Base-by-base conservation (phyloP, 2,329 filamentous ascomycete species). In the Xylariomycetidae sp. region DNA sequence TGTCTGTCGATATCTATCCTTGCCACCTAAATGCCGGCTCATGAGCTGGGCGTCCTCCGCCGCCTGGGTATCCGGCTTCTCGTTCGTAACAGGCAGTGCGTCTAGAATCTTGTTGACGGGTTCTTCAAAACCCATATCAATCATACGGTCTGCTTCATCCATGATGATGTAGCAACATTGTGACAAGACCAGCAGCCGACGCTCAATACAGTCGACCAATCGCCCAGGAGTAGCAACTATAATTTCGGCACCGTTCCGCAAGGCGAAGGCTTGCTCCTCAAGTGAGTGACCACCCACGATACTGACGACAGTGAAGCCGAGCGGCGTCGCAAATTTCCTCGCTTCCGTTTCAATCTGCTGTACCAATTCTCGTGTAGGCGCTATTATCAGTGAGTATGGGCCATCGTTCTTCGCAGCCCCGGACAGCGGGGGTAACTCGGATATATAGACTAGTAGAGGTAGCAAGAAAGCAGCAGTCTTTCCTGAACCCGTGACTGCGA, bases 81-180 rank as follows among this genome's bases (percentile, higher is more conserved):
- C 87, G 61, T 98, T 97, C 31, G 75, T 73, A 6, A 95, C 87
- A 0, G 92, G 92, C 2, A 98, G 75, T 2, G 92, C 90, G 48
- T 95, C 88, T 28, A 98, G 80, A 50, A 98, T 98, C 63, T 94
- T 94, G 64, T 96, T 97, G 38, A 98, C 87, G 0, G 88, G 86
- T 53, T 97, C 92, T 63, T 98, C 92, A 58, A 98, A 98, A 28
- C 92, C 92, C 41, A 97, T 79, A 57, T 98, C 92, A 45, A 98
- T 94, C 92, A 98, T 98, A 35, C 90, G 85, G 64, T 98, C 92
- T 23, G 92, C 92, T 74, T 98, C 92, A 59, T 98, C 92, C 90
- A 98, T 96, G 63, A 98, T 95, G 36, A 97, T 78, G 64, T 97
- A 97, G 66, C 89, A 95, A 62, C 92, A 97, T 63, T 97, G 92